Conservation (phyloP, 768 basidiomycete genomes). For the Jaapia argillacea region DNA sequence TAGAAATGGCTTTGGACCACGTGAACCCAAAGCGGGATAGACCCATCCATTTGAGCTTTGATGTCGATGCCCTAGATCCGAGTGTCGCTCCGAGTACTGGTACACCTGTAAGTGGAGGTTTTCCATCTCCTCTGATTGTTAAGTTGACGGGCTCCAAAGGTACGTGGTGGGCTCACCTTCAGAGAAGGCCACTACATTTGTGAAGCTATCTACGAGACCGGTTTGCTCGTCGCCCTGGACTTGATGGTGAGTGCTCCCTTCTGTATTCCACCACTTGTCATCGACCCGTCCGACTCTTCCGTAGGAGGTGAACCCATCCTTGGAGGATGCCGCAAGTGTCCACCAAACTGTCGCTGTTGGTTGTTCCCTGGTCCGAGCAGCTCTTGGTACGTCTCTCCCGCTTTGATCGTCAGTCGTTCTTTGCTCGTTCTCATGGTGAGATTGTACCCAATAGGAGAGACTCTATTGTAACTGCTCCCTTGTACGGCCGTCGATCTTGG, state of each 20-base stretch:
- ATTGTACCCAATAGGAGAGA: too few species aligned
- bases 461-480: too few species aligned
- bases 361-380: conserved; percentile 74
- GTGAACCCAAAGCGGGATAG: conserved; percentile 77
- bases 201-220: conserved; percentile 88
- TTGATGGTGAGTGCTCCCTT: conserved; percentile 65
- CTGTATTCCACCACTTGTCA: neutral
- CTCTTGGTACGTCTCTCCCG: conserved; percentile 73
- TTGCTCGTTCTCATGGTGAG: too few species aligned
- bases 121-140: too few species aligned
- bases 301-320: conserved; percentile 94
- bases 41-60: conserved; percentile 94
- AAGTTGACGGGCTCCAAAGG: conserved; percentile 25
- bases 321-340: conserved; percentile 66
- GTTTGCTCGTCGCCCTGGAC: conserved; percentile 84
- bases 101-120: conserved; percentile 71
- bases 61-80: conserved; percentile 93
- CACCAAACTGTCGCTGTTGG: conserved; percentile 86
- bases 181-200: conserved; percentile 98
- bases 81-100: conserved; percentile 94
- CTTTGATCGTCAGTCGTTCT: too few species aligned
- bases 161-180: conserved; percentile 92
- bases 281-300: conserved; percentile 5
- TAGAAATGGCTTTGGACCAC: conserved; percentile 93
- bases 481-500: too few species aligned